phyloP scores from a whole-genome alignment of 306 rosid genomes.

The Spatholobus suberectus region DNA sequence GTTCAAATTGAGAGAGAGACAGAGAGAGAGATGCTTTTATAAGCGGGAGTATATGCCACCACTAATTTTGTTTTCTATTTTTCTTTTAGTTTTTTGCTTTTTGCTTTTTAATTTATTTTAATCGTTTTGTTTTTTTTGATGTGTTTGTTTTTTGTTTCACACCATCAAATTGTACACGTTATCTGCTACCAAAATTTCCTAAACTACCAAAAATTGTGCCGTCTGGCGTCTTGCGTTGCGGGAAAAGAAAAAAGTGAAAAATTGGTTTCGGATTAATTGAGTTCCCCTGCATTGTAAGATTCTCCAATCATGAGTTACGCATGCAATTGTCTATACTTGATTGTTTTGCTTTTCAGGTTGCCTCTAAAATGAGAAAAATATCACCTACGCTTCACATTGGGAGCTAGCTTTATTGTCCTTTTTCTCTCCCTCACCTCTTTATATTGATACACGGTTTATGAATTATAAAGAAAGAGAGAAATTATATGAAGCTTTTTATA shows the following conservation, averaged over 20 bases:
- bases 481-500: no score
- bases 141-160: background rate
- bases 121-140: background rate
- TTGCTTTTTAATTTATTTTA: background rate
- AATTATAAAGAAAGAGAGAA: no score
- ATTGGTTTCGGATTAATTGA: background rate
- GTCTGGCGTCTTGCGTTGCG: background rate
- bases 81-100: background rate
- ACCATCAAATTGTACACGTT: background rate
- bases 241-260: background rate
- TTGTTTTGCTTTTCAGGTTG: background rate
- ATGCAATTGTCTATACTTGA: background rate
- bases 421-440: background rate
- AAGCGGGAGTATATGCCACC: constrained; percentile 47
- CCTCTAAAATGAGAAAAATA: background rate
- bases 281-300: constrained; percentile 19
- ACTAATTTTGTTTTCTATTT: background rate
- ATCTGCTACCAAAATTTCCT: background rate
- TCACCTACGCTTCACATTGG: background rate
- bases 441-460: no score
- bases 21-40: constrained; percentile 31
- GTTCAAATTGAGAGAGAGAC: background rate
- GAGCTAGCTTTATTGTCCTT: background rate
- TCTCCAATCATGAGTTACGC: constrained; percentile 26
- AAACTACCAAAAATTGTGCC: background rate